Conservation (phyloP, 1,139 yeast species). For the Zygosaccharomyces pseudobailii region DNA sequence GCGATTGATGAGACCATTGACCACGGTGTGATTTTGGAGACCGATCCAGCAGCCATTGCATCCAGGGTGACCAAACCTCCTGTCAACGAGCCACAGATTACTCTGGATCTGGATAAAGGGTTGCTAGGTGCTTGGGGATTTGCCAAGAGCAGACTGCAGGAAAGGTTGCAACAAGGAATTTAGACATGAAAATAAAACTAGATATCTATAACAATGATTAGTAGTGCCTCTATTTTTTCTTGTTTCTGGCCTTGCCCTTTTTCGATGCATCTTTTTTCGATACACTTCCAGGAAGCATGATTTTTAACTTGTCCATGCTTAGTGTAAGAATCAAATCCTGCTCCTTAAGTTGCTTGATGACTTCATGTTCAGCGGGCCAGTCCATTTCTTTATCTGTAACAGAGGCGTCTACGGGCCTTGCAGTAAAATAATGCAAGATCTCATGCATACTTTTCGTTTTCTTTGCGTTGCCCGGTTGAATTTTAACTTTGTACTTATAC, state of each 20-base stretch:
- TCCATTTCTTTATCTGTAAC: constrained; percentile 51
- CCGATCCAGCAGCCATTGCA: constrained; percentile 81
- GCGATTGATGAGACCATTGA: constrained; percentile 91
- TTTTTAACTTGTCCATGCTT: constrained; percentile 48
- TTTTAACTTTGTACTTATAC: constrained; percentile 75
- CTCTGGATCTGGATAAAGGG: constrained; percentile 85
- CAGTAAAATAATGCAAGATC: constrained; percentile 53
- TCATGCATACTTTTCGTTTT: constrained; percentile 85
- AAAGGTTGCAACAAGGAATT: constrained; percentile 69
- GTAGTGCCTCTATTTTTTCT: constrained; percentile 3
- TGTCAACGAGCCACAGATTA: constrained; percentile 54
- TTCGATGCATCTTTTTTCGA: constrained; percentile 17
- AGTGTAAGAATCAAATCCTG: constrained; percentile 48
- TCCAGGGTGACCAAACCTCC: constrained; percentile 88
- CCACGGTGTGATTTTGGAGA: constrained; percentile 86
- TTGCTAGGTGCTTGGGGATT: constrained; percentile 82
- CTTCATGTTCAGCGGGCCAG: constrained; percentile 67
- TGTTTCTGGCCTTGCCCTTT: constrained; percentile 19
- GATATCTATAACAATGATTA: not conserved
- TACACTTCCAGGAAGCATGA: constrained; percentile 38
- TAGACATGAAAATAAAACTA: constrained; percentile 15
- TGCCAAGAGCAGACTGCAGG: constrained; percentile 82
- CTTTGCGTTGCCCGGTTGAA: constrained; percentile 82
- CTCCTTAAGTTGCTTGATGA: constrained; percentile 54
- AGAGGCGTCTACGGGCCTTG: constrained; percentile 50